Conservation (phyloP, 2,329 filamentous ascomycete genomes). For the Colletotrichum tofieldiae region DNA sequence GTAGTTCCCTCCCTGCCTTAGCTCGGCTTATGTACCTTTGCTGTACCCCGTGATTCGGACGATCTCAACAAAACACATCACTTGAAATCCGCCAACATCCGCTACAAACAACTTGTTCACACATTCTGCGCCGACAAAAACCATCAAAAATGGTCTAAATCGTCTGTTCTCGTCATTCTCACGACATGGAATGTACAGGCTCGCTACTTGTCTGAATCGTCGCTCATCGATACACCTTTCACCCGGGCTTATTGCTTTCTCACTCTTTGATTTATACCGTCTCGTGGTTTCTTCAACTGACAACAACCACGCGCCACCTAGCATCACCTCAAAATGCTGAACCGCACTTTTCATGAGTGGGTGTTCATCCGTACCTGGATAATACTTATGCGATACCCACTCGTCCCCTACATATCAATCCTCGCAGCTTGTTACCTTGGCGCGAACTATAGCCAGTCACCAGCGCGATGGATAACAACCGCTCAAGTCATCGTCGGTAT, state of each 20-base stretch:
- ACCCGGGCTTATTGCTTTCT: not conserved
- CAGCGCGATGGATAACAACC: conserved; percentile 48
- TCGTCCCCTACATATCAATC: conserved; percentile 59
- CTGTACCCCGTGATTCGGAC: conserved; percentile 1
- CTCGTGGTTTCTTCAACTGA: not conserved
- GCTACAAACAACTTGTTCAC: not conserved
- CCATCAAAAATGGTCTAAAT: not conserved
- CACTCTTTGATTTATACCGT: not conserved
- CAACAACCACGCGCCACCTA: not conserved
- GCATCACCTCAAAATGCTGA: conserved; percentile 26
- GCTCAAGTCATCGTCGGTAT: conserved; percentile 14
- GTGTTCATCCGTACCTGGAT: conserved; percentile 63
- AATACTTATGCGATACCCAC: conserved; percentile 63
- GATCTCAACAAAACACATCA: conserved; percentile 20
- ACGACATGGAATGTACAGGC: not conserved
- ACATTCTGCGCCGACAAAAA: not conserved
- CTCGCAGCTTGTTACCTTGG: conserved; percentile 47
- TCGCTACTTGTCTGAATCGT: not conserved
- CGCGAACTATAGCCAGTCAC: conserved; percentile 38
- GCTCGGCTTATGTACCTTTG: not conserved
- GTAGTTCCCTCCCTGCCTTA: conserved; percentile 7
- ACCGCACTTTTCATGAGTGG: conserved; percentile 44
- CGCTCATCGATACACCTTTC: not conserved
- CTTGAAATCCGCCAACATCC: not conserved
- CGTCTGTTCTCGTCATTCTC: not conserved